Base-by-base conservation (phyloP, 2,329 filamentous ascomycete genomes). In the Aurifilum marmelostoma region DNA sequence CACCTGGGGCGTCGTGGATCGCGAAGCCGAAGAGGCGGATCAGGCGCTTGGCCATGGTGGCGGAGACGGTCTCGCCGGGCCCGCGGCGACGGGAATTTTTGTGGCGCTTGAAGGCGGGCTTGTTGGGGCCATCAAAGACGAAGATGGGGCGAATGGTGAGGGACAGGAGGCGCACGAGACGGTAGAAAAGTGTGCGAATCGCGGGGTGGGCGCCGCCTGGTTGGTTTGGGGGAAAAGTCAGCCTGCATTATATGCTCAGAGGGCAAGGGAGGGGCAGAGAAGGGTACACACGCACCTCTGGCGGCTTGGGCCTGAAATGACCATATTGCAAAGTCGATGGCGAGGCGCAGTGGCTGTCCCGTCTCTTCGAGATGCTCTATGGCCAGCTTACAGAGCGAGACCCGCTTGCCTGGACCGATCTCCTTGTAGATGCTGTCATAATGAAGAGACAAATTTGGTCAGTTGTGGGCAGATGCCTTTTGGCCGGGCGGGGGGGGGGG, bases 261-360 rank as follows among this genome's bases (percentile, higher is more conserved):
- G 47, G 64, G 74, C 63, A 73, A 29, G 52, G 24, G 43, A 32
- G 24, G n/a, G 12, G 24, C 8, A 27, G 39, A 16, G n/a, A 47
- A 47, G 43, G n/a, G 18, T n/a, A n/a, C 14, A 18, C 37, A 41
- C 34, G 34, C 75, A 87, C 88, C 93, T 82, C 89, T 89, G 24
- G 92, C 92, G 18, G 93, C 91, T 76, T 97, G 94, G 16, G 91
- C 91, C 76, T 99, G 96, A 76, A 97, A 98, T 59, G 97, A 91
- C 96, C 96, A 99, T 76, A 99, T 98, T 2, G 94, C 93, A 74
- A 97, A 92, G 77, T 99, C 96, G 72, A 99, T 92, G 52, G 96
- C 96, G 61, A 99, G 85, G 54, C 94, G 91, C 54, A 98, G 83
- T 0, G 94, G 94, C 1, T 90, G 87, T 32, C 87, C 86, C 14